Conservation (phyloP, 164 flowering plant species). For the Aristolochia californica region DNA sequence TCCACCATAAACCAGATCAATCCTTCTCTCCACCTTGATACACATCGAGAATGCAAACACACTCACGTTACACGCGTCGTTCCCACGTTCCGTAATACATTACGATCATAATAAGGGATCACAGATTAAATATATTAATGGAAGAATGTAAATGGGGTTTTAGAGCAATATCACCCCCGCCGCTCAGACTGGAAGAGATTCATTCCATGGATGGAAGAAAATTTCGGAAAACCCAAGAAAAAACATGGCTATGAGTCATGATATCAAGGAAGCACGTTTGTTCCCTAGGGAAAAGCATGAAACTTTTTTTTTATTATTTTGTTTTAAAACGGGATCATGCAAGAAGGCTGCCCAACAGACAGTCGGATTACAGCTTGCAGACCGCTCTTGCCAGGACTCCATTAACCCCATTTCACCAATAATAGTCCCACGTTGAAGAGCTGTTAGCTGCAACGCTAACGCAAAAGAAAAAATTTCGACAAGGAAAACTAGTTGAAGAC, state of each 20-base stretch:
- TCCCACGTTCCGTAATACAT: neutral
- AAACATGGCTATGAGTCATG: slow-evolving; percentile 47
- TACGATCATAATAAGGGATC: neutral
- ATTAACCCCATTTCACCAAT: slow-evolving; percentile 23
- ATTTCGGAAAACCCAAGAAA: slow-evolving; percentile 11
- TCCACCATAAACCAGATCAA: slow-evolving; percentile 97
- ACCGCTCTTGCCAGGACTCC: slow-evolving; percentile 36
- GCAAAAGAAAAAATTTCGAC: neutral
- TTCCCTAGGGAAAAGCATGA: slow-evolving; percentile 34
- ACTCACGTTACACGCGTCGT: slow-evolving; percentile 2
- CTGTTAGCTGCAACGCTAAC: slow-evolving; percentile 13
- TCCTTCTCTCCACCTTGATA: slow-evolving; percentile 80
- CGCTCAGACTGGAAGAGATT: no score
- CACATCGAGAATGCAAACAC: slow-evolving; percentile 6
- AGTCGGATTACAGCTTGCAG: slow-evolving; percentile 70
- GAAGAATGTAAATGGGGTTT: no score
- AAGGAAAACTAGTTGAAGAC: no score
- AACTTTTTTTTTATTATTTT: slow-evolving; percentile 1
- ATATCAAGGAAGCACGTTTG: slow-evolving; percentile 64
- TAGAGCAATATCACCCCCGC: no score
- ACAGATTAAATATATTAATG: no score
- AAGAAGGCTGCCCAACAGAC: slow-evolving; percentile 76
- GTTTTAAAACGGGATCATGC: slow-evolving; percentile 50
- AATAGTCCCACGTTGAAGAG: slow-evolving; percentile 32
- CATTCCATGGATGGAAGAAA: no score